Evolutionary conservation across 345 rosid species (phyloP), one percentile per base, ranked within the genome.

Genomic region (Populus simonii): DNA sequence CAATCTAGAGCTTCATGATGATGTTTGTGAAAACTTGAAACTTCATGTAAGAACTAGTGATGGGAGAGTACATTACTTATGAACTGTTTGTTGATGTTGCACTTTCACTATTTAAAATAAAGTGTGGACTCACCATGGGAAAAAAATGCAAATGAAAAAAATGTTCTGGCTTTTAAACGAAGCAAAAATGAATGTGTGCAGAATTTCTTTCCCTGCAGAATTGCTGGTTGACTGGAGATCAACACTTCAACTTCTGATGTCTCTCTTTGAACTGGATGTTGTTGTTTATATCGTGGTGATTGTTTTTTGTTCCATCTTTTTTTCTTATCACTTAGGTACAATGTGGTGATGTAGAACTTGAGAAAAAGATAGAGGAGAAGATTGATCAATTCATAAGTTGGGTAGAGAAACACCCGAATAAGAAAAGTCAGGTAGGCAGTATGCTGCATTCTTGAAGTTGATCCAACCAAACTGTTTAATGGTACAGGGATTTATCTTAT

Each of bases 361-460:
- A 96, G 72, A 96, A 92, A 92, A 93, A 93, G 86, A 92, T 96
- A 51, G 96, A 93, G 72, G 97, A 96, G 78, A 96, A 89, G 89
- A 91, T 93, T 74, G 99, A 96, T 55, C 96, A 93, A 10, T 92
- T 91, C 83, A 83, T 96, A 38, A 88, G 83, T 84, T 92, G 96
- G 98, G 96, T 90, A 9, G 98, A 92, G 84, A 96, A 92, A 83
- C 99, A 92, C 43, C 97, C 97, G 0, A 96, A 93, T 88, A 93
- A 93, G 90, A 96, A 93, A 86, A 92, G 91, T 80, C 98, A 93
- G 97, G 99, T 92, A 10, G 51, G 66, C 80, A 38, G 35, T 68
- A 77, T 73, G 25, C 43, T 27, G 10, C 20, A 17, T 41, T 20
- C 65, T 66, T 36, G 71, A n/a, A 15, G 73, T 16, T 68, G 27